Evolutionary conservation across 768 basidiomycete genomes (phyloP).

Genomic region (Stropharia rugosoannulata): DNA sequence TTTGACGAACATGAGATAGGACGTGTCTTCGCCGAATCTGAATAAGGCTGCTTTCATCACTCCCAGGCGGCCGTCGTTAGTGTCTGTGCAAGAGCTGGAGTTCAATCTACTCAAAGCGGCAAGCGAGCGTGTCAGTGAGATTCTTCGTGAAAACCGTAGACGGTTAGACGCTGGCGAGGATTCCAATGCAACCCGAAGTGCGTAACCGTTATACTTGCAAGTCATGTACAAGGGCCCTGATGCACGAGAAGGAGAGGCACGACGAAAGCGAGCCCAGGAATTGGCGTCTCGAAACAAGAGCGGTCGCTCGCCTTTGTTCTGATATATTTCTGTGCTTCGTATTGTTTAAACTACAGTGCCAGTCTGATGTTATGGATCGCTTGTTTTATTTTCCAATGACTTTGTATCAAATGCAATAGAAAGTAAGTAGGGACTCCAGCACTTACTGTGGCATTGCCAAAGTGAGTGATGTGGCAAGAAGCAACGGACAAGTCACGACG

Average conservation of each 20-base stretch:
- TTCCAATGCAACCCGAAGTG: conserved; percentile 15
- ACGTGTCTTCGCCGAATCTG: conserved; percentile 11
- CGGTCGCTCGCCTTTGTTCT: neutral
- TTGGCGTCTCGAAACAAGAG: conserved; percentile 9
- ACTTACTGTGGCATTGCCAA: too few species aligned
- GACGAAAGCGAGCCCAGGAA: conserved; percentile 19
- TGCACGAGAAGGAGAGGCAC: conserved; percentile 13
- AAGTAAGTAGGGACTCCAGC: too few species aligned
- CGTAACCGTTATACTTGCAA: neutral
- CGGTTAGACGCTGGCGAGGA: conserved; percentile 21
- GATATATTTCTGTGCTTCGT: neutral
- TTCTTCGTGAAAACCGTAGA: conserved; percentile 21
- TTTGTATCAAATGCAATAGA: too few species aligned
- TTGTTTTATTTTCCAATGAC: too few species aligned
- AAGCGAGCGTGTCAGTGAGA: conserved; percentile 22
- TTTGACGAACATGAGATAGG: neutral
- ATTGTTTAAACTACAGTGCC: neutral
- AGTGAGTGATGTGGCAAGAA: too few species aligned
- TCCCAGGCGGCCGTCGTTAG: conserved; percentile 2
- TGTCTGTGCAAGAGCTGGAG: conserved; percentile 1
- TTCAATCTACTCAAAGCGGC: conserved; percentile 14
- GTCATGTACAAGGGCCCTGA: neutral
- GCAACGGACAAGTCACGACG: too few species aligned
- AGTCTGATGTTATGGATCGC: too few species aligned
- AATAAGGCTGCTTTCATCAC: conserved; percentile 13